phyloP scores from a whole-genome alignment of 1,284 basidiomycete species.

The Erythrobasidium hasegawianum region DNA sequence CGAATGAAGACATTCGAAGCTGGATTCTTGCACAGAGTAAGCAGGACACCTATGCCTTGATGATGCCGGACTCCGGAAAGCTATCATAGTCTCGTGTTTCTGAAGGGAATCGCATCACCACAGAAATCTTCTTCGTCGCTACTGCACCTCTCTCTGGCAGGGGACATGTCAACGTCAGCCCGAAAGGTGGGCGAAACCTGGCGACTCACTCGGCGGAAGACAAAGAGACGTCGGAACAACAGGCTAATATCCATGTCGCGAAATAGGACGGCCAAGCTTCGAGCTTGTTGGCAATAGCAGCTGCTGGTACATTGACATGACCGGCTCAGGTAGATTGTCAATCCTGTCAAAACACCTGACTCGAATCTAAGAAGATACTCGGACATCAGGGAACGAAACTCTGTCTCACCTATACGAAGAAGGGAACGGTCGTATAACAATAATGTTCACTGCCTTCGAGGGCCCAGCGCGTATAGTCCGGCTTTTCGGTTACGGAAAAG shows the following conservation, averaged over 20 bases:
- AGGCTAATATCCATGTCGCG: too few relatives aligned
- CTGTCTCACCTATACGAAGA: slow-evolving; percentile 36
- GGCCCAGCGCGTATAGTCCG: slow-evolving; percentile 40
- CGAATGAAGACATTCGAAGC: slow-evolving; percentile 16
- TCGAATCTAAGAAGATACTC: background rate
- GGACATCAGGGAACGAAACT: slow-evolving; percentile 37
- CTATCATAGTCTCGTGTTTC: background rate
- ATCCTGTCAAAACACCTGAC: too few relatives aligned
- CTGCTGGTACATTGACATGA: slow-evolving; percentile 38
- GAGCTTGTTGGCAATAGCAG: slow-evolving; percentile 33
- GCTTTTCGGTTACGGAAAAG: slow-evolving; percentile 38
- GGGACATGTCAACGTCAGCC: slow-evolving; percentile 38
- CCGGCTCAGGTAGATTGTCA: slow-evolving; percentile 30
- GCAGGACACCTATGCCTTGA: too few relatives aligned
- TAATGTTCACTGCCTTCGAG: slow-evolving; percentile 39
- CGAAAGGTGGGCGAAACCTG: slow-evolving; percentile 17
- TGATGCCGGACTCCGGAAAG: background rate
- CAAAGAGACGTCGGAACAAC: too few relatives aligned
- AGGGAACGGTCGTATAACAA: slow-evolving; percentile 35
- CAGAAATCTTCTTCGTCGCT: slow-evolving; percentile 37
- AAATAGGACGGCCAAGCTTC: slow-evolving; percentile 23
- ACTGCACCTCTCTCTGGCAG: slow-evolving; percentile 34
- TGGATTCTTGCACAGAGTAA: slow-evolving; percentile 32
- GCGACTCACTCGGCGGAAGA: background rate
- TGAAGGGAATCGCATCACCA: background rate